phyloP scores from a whole-genome alignment of 257 asterid genomes.

The Ajuga chamaepitys region DNA sequence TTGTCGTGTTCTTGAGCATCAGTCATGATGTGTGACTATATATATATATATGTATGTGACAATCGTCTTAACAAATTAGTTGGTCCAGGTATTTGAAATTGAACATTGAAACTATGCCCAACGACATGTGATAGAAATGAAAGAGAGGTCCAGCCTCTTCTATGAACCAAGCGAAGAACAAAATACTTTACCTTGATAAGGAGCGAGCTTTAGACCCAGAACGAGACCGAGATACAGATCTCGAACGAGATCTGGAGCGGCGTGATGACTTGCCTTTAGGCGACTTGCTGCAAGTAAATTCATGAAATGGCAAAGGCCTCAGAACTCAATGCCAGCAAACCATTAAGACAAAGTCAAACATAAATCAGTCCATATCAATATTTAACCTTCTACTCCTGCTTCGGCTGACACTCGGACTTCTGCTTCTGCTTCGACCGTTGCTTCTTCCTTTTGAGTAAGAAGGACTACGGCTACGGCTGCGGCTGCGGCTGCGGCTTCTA shows the following conservation, averaged over 20 bases:
- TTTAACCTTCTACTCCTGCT: slow-evolving; percentile 81
- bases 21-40: not conserved
- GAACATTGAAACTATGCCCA: not conserved
- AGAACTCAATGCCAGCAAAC: not conserved
- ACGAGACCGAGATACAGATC: slow-evolving; percentile 39
- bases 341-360: not conserved
- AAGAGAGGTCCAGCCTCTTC: not conserved
- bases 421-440: slow-evolving; percentile 58
- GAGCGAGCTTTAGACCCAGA: slow-evolving; percentile 53
- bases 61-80: not conserved
- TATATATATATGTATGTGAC: not conserved
- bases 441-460: slow-evolving; percentile 65
- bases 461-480: slow-evolving; percentile 53
- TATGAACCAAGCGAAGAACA: slow-evolving; percentile 11
- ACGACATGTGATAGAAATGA: not conserved
- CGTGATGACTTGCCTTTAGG: slow-evolving; percentile 70
- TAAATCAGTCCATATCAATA: slow-evolving; percentile 2
- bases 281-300: slow-evolving; percentile 62
- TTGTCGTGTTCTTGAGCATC: not conserved
- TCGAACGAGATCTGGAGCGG: slow-evolving; percentile 70
- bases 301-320: not conserved
- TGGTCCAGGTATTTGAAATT: not conserved
- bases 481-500: slow-evolving; percentile 66
- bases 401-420: slow-evolving; percentile 56
- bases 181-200: slow-evolving; percentile 49